phyloP scores from a whole-genome alignment of 2,329 filamentous ascomycete genomes.

The Alternaria rosae region DNA sequence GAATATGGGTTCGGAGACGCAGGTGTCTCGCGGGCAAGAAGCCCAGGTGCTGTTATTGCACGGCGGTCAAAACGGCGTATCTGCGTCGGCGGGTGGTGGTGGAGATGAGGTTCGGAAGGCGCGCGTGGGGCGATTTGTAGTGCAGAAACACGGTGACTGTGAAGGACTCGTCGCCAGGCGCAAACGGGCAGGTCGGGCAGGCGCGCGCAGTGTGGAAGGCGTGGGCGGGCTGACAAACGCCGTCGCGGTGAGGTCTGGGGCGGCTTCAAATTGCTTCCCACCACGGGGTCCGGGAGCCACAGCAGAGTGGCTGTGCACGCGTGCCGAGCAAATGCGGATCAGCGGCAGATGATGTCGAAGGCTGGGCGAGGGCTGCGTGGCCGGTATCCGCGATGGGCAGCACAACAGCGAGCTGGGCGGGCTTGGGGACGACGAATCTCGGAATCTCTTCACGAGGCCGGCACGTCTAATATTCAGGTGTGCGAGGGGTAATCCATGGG shows the following conservation, averaged over 20 bases:
- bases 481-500: constrained; percentile 15
- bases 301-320: constrained; percentile 14
- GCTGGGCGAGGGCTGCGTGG: constrained; percentile 3
- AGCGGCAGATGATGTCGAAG: constrained; percentile 12
- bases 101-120: constrained; percentile 43
- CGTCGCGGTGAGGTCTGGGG: constrained; percentile 1
- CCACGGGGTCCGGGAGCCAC: constrained; percentile 10
- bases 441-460: neutral
- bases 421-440: neutral
- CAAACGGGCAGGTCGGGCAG: neutral
- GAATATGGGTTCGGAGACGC: constrained; percentile 39
- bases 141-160: constrained; percentile 43
- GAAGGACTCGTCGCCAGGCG: constrained; percentile 2
- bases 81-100: constrained; percentile 36
- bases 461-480: constrained; percentile 12
- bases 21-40: constrained; percentile 51
- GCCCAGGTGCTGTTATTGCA: constrained; percentile 47
- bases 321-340: constrained; percentile 7
- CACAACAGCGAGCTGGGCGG: constrained; percentile 3
- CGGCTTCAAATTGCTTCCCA: constrained; percentile 6
- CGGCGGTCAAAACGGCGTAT: constrained; percentile 48
- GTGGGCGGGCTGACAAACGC: constrained; percentile 20
- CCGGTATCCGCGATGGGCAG: constrained; percentile 6
- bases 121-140: constrained; percentile 35
- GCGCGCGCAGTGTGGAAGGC: neutral